A percentile compares a stretch with the other conserved stretches of the same genome.
These are phyloP conservation scores for Tylopilus felleus DNA, from an alignment of 768 basidiomycete genomes.

Conservation along the genomic window DNA sequence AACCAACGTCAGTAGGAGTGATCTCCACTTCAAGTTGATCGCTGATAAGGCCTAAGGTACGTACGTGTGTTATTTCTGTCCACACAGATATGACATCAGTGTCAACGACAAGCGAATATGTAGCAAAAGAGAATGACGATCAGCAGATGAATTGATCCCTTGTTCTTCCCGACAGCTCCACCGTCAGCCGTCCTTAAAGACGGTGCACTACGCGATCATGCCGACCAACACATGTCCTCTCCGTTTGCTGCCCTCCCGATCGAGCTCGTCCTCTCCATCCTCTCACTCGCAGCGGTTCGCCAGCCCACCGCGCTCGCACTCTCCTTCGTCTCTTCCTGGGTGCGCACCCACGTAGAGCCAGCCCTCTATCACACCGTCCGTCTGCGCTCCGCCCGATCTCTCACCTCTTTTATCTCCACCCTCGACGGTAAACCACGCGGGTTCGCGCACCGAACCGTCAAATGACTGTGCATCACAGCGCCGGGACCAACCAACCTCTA, in stretches of 20 bases:
- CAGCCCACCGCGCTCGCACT: neutral
- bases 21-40: neutral
- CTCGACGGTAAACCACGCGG: neutral
- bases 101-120: neutral
- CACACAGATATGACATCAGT: neutral
- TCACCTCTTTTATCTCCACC: neutral
- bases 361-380: constrained; percentile 1
- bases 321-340: constrained; percentile 2
- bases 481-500: neutral
- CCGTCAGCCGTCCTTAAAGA: neutral
- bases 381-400: constrained; percentile 1
- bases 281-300: constrained; percentile 34
- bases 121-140: neutral
- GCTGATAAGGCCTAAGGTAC: neutral
- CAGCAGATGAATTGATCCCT: neutral
- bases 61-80: neutral
- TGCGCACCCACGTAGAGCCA: neutral
- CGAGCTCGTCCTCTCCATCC: constrained; percentile 33
- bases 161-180: neutral
- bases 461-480: neutral
- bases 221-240: constrained; percentile 1
- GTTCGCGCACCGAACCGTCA: neutral
- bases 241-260: constrained; percentile 24
- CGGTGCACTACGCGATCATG: neutral
- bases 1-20: neutral